These are phyloP conservation scores for Litsea cubeba DNA, from an alignment of 164 flowering plant species.

Conservation along the genomic window DNA sequence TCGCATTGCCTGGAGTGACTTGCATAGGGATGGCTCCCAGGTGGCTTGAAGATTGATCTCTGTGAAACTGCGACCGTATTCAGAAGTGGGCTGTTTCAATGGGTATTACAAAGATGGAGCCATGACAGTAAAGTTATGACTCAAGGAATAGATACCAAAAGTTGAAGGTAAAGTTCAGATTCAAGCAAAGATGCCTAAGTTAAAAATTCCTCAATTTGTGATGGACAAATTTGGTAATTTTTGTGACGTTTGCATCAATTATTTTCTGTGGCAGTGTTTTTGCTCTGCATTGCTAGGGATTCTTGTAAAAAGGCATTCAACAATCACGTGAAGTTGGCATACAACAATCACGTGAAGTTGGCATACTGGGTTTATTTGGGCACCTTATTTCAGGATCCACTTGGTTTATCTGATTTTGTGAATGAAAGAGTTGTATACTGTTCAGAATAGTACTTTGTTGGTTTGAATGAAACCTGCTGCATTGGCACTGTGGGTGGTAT, in stretches of 20 bases:
- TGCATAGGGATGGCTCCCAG: slow-evolving; percentile 1
- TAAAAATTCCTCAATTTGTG: neutral
- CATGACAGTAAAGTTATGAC: neutral
- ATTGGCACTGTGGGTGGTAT: neutral
- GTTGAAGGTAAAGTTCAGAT: neutral
- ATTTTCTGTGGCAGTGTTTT: neutral
- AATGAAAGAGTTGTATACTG: neutral
- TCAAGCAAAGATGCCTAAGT: neutral
- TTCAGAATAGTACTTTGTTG: neutral
- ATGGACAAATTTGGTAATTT: neutral
- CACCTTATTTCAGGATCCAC: neutral
- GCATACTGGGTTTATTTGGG: neutral
- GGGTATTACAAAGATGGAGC: neutral
- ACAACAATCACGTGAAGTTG: too few relatives aligned
- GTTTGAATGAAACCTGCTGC: neutral
- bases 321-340: too few relatives aligned
- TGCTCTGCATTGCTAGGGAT: neutral
- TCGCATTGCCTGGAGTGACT: neutral
- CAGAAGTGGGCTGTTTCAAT: neutral
- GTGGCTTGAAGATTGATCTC: slow-evolving; percentile 4
- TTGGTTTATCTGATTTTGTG: too few relatives aligned
- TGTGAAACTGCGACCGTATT: neutral
- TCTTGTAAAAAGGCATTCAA: neutral
- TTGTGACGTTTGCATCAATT: neutral
- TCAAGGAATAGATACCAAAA: slow-evolving; percentile 3